Base-by-base conservation (phyloP, 495 filamentous ascomycete genomes). In the Podospora tetraspora region DNA sequence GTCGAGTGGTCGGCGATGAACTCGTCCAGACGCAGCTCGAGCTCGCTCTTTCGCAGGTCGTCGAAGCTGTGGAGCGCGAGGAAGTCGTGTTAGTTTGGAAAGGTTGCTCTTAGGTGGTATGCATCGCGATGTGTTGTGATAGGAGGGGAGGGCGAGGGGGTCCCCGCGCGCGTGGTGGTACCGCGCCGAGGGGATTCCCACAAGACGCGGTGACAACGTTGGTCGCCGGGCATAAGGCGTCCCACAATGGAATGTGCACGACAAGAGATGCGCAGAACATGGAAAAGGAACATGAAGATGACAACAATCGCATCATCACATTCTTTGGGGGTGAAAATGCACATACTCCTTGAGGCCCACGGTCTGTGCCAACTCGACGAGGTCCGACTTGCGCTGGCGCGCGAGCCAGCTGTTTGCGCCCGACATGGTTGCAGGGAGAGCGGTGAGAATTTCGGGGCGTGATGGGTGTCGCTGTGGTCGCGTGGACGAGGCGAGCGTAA, bases 351-450 rank as follows among this genome's bases (percentile, higher is more conserved):
- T 84, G 56, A 97, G 79, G 27, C 91, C 90, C 66, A 92, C 88
- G 37, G 86, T 79, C 59, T 91, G 83, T 61, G 91, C 91, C 59
- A 96, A 83, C 70, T 93, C 89, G 52, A 86, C 70, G 62, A 99
- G 86, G 69, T 94, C 92, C 67, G 82, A 82, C 82, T 97, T 98
- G 80, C 90, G 89, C 84, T 96, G 90, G 75, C 88, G 87, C 71
- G 89, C 86, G 72, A 97, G 84, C 89, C 90, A 98, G 71, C 88
- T 87, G 71, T 83, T 83, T 59, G 70, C 75, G 71, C 77, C 75
- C 68, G 79, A 80, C 79, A 82, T 82, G 63, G 27, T 76, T 72
- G 66, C 65, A 37, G 63, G 29, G 29, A 32, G 57, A 34, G 52
- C 13, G 63, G 12, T 58, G 57, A 57, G 32, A 57, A 19, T 59